These are phyloP conservation scores for Beauveria rudraprayagi DNA, from an alignment of 2,329 filamentous ascomycete species.

Conservation along the genomic window DNA sequence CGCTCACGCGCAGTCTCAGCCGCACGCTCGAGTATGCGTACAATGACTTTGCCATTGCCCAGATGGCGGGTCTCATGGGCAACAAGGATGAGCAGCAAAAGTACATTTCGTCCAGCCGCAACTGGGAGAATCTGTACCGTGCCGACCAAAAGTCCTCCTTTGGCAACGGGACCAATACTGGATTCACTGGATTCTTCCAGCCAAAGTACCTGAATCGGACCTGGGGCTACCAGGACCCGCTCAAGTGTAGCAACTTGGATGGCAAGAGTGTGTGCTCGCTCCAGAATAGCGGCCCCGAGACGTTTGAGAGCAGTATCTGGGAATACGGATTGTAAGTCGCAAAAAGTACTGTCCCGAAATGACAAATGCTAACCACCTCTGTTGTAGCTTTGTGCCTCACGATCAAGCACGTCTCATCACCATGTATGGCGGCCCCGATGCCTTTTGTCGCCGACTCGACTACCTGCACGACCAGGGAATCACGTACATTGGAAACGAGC, in stretches of 20 bases:
- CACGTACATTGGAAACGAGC: slow-evolving; percentile 57
- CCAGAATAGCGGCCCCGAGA: slow-evolving; percentile 55
- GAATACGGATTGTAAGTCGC: slow-evolving; percentile 58
- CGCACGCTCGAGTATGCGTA: slow-evolving; percentile 72
- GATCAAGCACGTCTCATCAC: slow-evolving; percentile 45
- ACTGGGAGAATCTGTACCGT: slow-evolving; percentile 63
- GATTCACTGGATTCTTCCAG: slow-evolving; percentile 63
- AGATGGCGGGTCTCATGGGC: slow-evolving; percentile 51
- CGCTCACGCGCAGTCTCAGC: slow-evolving; percentile 61
- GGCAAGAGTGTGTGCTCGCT: slow-evolving; percentile 50
- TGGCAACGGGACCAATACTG: slow-evolving; percentile 49
- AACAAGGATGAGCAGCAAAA: slow-evolving; percentile 47
- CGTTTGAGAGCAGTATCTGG: slow-evolving; percentile 65
- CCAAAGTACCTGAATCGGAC: slow-evolving; percentile 59
- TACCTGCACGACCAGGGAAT: slow-evolving; percentile 58
- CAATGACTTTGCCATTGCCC: slow-evolving; percentile 62
- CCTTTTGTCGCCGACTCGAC: slow-evolving; percentile 51
- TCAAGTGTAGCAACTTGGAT: slow-evolving; percentile 51
- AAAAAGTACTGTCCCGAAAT: not conserved
- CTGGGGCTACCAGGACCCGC: slow-evolving; percentile 61
- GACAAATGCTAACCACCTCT: not conserved
- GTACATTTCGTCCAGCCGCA: slow-evolving; percentile 50
- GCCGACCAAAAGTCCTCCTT: slow-evolving; percentile 46
- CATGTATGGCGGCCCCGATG: slow-evolving; percentile 50
- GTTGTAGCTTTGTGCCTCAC: slow-evolving; percentile 42